phyloP scores from a whole-genome alignment of 257 asterid species.

The Ophiorrhiza pumila region DNA sequence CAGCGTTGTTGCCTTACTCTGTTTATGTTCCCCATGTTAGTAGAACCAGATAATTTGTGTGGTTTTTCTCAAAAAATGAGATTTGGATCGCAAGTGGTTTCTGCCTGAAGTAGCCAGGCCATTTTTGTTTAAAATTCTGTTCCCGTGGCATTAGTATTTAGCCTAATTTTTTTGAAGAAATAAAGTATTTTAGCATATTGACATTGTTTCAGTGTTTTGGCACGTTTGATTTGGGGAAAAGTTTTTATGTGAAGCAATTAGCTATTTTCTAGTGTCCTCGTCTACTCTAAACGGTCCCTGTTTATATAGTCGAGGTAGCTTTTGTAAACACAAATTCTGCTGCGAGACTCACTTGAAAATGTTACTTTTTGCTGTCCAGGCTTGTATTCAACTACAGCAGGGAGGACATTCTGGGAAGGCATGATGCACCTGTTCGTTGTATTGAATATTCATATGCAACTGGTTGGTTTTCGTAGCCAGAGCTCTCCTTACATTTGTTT shows the following conservation, averaged over 20 bases:
- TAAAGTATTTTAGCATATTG: not conserved
- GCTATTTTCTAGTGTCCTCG: not conserved
- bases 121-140: not conserved
- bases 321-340: not conserved
- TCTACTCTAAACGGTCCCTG: not conserved
- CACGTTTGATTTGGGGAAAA: not conserved
- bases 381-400: conserved; percentile 63
- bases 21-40: not conserved
- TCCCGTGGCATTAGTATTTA: not conserved
- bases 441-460: conserved; percentile 78
- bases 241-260: not conserved
- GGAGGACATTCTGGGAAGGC: conserved; percentile 71
- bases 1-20: not conserved
- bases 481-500: not conserved
- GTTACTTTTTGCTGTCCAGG: conserved; percentile 33
- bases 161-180: not conserved
- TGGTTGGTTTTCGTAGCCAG: conserved; percentile 38
- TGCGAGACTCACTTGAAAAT: conserved; percentile 1
- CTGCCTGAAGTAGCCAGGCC: not conserved
- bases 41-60: not conserved
- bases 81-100: not conserved
- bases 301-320: not conserved
- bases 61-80: too few species aligned
- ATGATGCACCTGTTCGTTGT: conserved; percentile 81
- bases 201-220: not conserved